Evolutionary conservation across 371 early-diverging fungal species (phyloP).

Genomic region (Rhizopus sp.): DNA sequence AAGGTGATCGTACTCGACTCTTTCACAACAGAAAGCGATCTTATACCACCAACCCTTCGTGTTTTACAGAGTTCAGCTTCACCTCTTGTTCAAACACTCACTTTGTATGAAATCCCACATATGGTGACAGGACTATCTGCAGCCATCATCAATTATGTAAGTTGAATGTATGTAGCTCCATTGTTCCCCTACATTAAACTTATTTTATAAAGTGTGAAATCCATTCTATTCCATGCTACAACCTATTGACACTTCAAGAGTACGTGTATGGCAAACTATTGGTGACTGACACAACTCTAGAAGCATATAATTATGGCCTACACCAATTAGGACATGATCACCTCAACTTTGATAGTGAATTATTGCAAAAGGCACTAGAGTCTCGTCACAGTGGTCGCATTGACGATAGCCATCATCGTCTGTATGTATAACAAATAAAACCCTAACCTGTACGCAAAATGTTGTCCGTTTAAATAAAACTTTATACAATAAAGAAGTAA

Average conservation of each 20-base stretch:
- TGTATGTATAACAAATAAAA: conserved; percentile 38
- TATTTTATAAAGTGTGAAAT: conserved; percentile 43
- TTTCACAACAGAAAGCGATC: conserved; percentile 26
- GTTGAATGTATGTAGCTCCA: conserved; percentile 4
- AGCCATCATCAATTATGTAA: conserved; percentile 42
- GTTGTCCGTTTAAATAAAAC: conserved; percentile 1
- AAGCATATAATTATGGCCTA: conserved; percentile 35
- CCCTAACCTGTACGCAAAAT: background rate
- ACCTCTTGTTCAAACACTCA: conserved; percentile 14
- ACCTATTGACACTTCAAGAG: conserved; percentile 46
- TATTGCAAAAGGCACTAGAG: conserved; percentile 14
- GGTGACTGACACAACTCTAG: conserved; percentile 35
- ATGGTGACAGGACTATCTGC: conserved; percentile 40
- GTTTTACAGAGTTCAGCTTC: conserved; percentile 35
- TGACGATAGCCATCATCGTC: conserved; percentile 43
- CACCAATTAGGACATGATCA: conserved; percentile 19
- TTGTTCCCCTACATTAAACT: background rate
- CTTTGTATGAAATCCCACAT: conserved; percentile 37
- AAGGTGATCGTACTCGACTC: conserved; percentile 45
- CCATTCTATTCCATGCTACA: conserved; percentile 36
- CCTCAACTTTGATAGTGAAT: conserved; percentile 18
- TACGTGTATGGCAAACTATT: conserved; percentile 42
- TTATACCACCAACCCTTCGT: conserved; percentile 37
- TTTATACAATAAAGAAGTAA: conserved; percentile 10
- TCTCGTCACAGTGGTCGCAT: conserved; percentile 23